Evolutionary conservation across 805 yeast species (phyloP).

Genomic region (Metschnikowia orientalis): DNA sequence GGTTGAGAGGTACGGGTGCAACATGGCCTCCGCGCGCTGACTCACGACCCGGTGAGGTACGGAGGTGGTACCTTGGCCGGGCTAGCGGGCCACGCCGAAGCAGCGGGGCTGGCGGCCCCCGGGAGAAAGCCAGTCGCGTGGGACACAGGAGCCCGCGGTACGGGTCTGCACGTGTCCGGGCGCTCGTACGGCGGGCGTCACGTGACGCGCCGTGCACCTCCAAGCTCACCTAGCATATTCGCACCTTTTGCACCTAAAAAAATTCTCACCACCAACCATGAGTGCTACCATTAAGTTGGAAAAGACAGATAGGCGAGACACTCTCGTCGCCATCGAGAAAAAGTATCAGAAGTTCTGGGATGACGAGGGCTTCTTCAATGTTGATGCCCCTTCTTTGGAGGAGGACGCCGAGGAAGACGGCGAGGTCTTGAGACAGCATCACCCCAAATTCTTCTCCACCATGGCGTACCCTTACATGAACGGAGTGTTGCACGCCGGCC

Average conservation of each 20-base stretch:
- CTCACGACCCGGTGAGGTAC: no score
- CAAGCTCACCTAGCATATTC: not conserved
- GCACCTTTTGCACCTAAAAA: conserved; percentile 6
- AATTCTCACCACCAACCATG: conserved; percentile 20
- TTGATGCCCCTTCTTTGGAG: conserved; percentile 77
- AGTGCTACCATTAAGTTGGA: conserved; percentile 40
- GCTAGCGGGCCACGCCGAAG: no score
- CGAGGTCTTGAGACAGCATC: conserved; percentile 69
- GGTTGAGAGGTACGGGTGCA: no score
- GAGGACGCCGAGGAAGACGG: conserved; percentile 46
- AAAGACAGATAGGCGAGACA: conserved; percentile 92
- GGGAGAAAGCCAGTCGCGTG: no score
- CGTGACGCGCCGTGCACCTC: conserved; percentile 1
- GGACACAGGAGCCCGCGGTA: no score
- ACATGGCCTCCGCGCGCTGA: no score
- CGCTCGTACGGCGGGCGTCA: not conserved
- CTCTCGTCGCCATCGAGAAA: conserved; percentile 81
- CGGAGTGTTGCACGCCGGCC: conserved; percentile 98
- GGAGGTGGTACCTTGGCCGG: no score
- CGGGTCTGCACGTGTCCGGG: no score
- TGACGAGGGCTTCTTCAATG: conserved; percentile 79
- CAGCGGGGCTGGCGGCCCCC: no score
- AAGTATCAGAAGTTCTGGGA: conserved; percentile 85
- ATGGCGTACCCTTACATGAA: conserved; percentile 99
- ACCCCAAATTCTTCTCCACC: conserved; percentile 85